Conservation (phyloP, 176 grass and related monocot species). For the Oryza glaberrima region DNA sequence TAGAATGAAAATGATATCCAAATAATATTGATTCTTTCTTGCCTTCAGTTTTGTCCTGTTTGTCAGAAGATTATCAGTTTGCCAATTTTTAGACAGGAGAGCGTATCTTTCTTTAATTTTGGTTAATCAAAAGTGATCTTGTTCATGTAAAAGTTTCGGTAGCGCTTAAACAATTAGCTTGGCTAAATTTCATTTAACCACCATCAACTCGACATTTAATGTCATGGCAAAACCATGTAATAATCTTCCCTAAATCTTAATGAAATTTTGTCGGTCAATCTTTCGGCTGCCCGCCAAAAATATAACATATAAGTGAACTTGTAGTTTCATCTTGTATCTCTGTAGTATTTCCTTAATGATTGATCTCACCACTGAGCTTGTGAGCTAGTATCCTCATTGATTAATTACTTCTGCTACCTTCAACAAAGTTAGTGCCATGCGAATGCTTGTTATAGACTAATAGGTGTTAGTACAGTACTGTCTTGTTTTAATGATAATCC, state of each 20-base stretch:
- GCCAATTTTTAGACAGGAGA: neutral
- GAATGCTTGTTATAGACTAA: neutral
- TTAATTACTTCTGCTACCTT: neutral
- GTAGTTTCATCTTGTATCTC: conserved; percentile 4
- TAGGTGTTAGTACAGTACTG: neutral
- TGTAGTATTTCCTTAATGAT: neutral
- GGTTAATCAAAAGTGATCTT: neutral
- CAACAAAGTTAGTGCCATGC: neutral
- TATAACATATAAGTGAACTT: conserved; percentile 12
- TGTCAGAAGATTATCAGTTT: neutral
- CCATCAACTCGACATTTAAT: too few relatives aligned
- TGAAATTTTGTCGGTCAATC: too few relatives aligned
- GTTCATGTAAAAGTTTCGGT: neutral
- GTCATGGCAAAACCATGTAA: too few relatives aligned
- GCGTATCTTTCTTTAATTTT: neutral
- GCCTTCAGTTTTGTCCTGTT: neutral
- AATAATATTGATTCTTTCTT: neutral
- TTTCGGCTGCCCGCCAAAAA: too few relatives aligned
- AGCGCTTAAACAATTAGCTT: neutral
- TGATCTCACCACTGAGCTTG: neutral
- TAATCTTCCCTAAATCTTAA: too few relatives aligned
- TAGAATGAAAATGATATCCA: neutral
- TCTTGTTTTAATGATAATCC: neutral
- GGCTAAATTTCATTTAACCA: neutral
- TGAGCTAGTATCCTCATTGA: neutral